These are phyloP conservation scores for Tritrichomonas foetus DNA, from an alignment of 208 protist species.

Conservation along the genomic window DNA sequence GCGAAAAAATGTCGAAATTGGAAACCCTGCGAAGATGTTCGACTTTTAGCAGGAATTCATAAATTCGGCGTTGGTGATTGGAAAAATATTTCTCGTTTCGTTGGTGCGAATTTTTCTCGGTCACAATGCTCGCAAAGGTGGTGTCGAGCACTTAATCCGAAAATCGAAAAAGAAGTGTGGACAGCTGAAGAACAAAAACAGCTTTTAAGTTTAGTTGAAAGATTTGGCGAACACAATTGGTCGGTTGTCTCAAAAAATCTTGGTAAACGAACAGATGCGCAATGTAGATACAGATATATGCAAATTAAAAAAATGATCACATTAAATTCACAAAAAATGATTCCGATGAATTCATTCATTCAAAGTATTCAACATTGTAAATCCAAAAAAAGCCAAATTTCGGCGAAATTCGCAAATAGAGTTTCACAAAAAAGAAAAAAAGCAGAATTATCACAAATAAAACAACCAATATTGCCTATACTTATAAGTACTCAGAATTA, in stretches of 20 bases:
- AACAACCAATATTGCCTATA: too few species aligned
- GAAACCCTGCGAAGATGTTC: not conserved
- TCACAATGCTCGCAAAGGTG: not conserved
- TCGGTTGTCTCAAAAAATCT: not conserved
- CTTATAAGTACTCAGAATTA: too few species aligned
- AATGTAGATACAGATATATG: slow-evolving; percentile 17
- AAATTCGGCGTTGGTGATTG: not conserved
- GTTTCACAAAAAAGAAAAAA: too few species aligned
- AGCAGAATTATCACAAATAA: too few species aligned
- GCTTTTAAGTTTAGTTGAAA: not conserved
- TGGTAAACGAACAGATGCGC: not conserved
- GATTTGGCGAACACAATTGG: not conserved
- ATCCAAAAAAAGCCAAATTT: too few species aligned
- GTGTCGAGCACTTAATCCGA: not conserved
- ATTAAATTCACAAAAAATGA: too few species aligned
- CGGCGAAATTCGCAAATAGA: too few species aligned
- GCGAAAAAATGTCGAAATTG: too few species aligned
- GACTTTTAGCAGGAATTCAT: not conserved
- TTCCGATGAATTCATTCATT: too few species aligned
- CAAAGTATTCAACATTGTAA: too few species aligned
- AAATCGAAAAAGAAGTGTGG: not conserved
- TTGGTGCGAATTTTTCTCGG: not conserved
- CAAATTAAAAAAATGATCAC: too few species aligned
- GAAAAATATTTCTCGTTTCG: not conserved
- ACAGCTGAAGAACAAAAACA: not conserved